A percentile compares a stretch with the other conserved stretches of the same genome.
These are phyloP conservation scores for Nannochloropsis salina DNA, from an alignment of 108 stramenopile genomes.

Conservation along the genomic window DNA sequence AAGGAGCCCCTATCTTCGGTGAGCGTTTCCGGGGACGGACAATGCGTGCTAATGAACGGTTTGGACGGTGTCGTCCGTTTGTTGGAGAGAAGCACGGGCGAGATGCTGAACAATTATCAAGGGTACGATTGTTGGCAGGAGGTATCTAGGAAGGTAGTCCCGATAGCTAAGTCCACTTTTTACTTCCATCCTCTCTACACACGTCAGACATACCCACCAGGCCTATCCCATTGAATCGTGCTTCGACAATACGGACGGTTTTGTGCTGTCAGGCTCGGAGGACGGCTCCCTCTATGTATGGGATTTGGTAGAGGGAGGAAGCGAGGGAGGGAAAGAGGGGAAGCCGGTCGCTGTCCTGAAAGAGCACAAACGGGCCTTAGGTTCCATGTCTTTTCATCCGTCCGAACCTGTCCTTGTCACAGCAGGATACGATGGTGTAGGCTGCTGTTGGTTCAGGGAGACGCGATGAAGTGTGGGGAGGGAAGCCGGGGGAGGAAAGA, in stretches of 20 bases:
- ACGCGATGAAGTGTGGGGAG: not conserved
- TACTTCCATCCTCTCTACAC: not conserved
- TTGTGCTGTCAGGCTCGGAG: slow-evolving; percentile 40
- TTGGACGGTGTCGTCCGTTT: slow-evolving; percentile 48
- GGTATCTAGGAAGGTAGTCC: not conserved
- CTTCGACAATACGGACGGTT: slow-evolving; percentile 40
- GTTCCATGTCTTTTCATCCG: slow-evolving; percentile 33
- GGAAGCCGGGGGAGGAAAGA: not conserved
- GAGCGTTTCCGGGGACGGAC: slow-evolving; percentile 39
- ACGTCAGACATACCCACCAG: slow-evolving; percentile 28
- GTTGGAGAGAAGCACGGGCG: slow-evolving; percentile 44
- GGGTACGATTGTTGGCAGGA: slow-evolving; percentile 31
- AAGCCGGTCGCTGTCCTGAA: slow-evolving; percentile 25
- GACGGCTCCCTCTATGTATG: slow-evolving; percentile 30
- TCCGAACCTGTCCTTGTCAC: slow-evolving; percentile 35
- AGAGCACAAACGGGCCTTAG: slow-evolving; percentile 34
- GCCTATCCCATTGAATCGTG: slow-evolving; percentile 44
- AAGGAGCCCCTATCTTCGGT: slow-evolving; percentile 47
- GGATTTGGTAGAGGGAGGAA: slow-evolving; percentile 31
- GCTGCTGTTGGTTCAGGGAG: slow-evolving; percentile 5
- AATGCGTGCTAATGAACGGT: slow-evolving; percentile 43
- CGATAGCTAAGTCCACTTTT: not conserved
- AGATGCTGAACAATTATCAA: slow-evolving; percentile 45
- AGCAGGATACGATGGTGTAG: slow-evolving; percentile 39
- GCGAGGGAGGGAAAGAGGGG: slow-evolving; percentile 10